A percentile compares a stretch with the other conserved stretches of the same genome.
Evolutionary conservation across 1,139 yeast species (phyloP).

Genomic region (Starmera stellimalicola): DNA sequence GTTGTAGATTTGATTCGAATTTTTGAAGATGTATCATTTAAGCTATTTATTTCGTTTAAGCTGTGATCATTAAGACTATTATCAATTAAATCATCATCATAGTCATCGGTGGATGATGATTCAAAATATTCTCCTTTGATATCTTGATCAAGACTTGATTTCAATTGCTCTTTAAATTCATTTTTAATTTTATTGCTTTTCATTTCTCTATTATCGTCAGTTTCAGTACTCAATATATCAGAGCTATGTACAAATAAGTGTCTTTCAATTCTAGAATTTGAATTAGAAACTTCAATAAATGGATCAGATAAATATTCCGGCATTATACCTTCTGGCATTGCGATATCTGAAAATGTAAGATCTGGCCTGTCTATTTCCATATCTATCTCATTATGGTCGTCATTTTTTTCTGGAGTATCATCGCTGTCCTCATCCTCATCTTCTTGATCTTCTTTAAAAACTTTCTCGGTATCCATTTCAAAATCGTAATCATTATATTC

Average conservation of each 20-base stretch:
- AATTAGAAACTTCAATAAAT: slow-evolving; percentile 2
- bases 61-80: too few relatives aligned
- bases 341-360: slow-evolving; percentile 14
- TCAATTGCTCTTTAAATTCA: neutral
- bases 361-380: neutral
- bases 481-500: too few relatives aligned
- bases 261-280: neutral
- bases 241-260: neutral
- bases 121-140: too few relatives aligned
- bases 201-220: neutral
- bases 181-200: neutral
- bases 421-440: too few relatives aligned
- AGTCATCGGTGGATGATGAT: too few relatives aligned
- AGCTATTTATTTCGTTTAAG: too few relatives aligned
- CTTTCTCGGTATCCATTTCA: too few relatives aligned
- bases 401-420: too few relatives aligned
- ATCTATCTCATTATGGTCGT: too few relatives aligned
- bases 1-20: neutral
- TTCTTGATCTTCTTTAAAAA: too few relatives aligned
- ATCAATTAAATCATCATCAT: too few relatives aligned
- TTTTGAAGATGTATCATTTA: neutral
- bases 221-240: neutral
- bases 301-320: slow-evolving; percentile 5
- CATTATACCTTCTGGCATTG: slow-evolving; percentile 16
- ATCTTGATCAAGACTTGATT: too few relatives aligned